Percentiles rank a stretch among this genome's conserved stretches.
Conservation (phyloP, 2,329 filamentous ascomycete species). For the Incumbomyces delicatus region DNA sequence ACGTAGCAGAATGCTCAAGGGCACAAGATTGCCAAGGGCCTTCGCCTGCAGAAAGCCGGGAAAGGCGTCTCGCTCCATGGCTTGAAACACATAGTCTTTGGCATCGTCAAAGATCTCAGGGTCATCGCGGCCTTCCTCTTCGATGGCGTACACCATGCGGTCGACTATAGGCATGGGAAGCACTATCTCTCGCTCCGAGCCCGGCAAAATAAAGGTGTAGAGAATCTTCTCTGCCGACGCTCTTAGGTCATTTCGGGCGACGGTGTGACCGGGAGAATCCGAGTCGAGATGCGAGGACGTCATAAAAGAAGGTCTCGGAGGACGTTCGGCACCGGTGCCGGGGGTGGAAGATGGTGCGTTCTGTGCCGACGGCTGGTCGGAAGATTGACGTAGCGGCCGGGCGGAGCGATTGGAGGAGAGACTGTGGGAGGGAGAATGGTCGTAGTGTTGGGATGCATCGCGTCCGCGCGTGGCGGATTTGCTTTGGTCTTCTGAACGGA, state of each 20-base stretch:
- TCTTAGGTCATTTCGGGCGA: constrained; percentile 80
- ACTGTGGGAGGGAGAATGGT: constrained; percentile 27
- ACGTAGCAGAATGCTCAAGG: constrained; percentile 75
- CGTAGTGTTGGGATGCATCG: neutral
- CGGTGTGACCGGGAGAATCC: constrained; percentile 71
- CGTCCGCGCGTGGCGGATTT: constrained; percentile 22
- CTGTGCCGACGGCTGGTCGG: constrained; percentile 19
- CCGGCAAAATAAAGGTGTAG: constrained; percentile 92
- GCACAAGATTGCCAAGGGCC: constrained; percentile 89
- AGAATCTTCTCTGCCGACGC: constrained; percentile 95
- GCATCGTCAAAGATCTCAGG: constrained; percentile 95
- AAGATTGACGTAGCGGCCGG: constrained; percentile 5
- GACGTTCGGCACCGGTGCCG: constrained; percentile 29
- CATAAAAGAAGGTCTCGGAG: constrained; percentile 50
- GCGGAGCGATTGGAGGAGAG: constrained; percentile 35
- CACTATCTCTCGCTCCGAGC: constrained; percentile 93
- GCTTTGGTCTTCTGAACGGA: constrained; percentile 50
- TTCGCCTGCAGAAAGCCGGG: constrained; percentile 92
- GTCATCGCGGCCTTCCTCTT: constrained; percentile 84
- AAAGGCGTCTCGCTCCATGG: constrained; percentile 99
- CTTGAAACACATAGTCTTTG: constrained; percentile 98
- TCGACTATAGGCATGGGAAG: constrained; percentile 78
- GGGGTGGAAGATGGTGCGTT: constrained; percentile 23
- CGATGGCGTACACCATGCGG: constrained; percentile 77
- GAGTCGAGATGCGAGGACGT: constrained; percentile 60